These are phyloP conservation scores for Sporothrix humicola DNA, from an alignment of 2,329 filamentous ascomycete genomes.

Conservation along the genomic window DNA sequence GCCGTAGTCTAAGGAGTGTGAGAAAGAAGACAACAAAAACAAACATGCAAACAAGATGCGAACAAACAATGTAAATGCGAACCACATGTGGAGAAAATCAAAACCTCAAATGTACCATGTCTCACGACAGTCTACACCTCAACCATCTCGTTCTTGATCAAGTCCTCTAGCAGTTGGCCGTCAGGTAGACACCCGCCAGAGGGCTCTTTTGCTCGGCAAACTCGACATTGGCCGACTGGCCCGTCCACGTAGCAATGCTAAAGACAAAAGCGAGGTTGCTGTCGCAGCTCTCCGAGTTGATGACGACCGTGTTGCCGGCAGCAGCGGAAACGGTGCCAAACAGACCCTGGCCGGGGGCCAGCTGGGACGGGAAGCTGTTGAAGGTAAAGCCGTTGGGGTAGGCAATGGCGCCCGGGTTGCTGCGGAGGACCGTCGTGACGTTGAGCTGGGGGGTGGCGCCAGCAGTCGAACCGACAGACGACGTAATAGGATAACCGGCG, in stretches of 20 bases:
- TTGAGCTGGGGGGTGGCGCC: slow-evolving; percentile 29
- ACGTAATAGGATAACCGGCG: slow-evolving; percentile 24
- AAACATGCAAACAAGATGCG: not conserved
- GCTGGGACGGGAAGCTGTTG: slow-evolving; percentile 20
- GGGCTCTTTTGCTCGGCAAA: slow-evolving; percentile 24
- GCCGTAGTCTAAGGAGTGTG: not conserved
- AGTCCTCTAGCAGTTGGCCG: slow-evolving; percentile 34
- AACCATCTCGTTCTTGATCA: too few relatives aligned
- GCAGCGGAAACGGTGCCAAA: slow-evolving; percentile 29
- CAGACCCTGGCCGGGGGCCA: slow-evolving; percentile 27
- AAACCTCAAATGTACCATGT: not conserved
- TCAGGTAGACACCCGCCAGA: slow-evolving; percentile 32
- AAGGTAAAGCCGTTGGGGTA: slow-evolving; percentile 31
- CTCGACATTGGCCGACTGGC: slow-evolving; percentile 24
- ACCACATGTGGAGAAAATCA: not conserved
- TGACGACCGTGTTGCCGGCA: slow-evolving; percentile 29
- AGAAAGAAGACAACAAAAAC: not conserved
- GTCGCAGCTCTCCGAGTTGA: slow-evolving; percentile 33
- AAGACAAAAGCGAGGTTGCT: slow-evolving; percentile 31
- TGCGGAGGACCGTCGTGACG: slow-evolving; percentile 30
- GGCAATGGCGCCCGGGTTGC: slow-evolving; percentile 27
- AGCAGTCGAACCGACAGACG: not conserved
- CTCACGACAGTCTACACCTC: not conserved
- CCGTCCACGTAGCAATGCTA: slow-evolving; percentile 32
- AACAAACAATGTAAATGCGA: not conserved